Conservation (phyloP, 257 asterid genomes). For the Eustoma russellianum region DNA sequence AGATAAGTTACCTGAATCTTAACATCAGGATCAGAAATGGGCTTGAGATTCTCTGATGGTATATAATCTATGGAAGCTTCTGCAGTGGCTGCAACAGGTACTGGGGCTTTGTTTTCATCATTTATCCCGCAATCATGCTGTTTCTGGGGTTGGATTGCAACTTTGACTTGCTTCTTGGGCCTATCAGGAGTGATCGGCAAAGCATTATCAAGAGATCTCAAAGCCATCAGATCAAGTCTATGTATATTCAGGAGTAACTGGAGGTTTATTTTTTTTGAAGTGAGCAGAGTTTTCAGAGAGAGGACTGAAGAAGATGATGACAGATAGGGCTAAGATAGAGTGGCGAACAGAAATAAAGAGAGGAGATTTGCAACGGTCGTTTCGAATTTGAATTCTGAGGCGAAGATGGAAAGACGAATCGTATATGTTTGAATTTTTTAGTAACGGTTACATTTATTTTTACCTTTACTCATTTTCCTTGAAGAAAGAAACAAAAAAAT, state of each 20-base stretch:
- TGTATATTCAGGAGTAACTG: not conserved
- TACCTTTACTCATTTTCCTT: not conserved
- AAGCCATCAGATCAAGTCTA: constrained; percentile 44
- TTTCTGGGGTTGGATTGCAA: constrained; percentile 24
- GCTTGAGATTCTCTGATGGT: constrained; percentile 52
- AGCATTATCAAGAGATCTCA: constrained; percentile 75
- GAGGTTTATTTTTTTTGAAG: no score
- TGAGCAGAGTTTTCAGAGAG: no score
- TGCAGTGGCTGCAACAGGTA: constrained; percentile 14
- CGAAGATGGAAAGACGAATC: not conserved
- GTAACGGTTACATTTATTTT: constrained; percentile 37
- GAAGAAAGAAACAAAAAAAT: no score
- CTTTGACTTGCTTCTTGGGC: constrained; percentile 71
- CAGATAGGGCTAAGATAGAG: constrained; percentile 7
- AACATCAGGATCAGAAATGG: constrained; percentile 50
- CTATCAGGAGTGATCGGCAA: constrained; percentile 51
- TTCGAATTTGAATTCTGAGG: constrained; percentile 38
- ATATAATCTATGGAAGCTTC: constrained; percentile 73
- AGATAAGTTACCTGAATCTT: constrained; percentile 43
- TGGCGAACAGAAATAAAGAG: constrained; percentile 10
- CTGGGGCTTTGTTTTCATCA: constrained; percentile 64
- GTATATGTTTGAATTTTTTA: constrained; percentile 3
- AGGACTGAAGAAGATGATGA: constrained; percentile 1
- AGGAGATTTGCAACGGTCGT: constrained; percentile 58
- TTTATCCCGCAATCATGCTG: constrained; percentile 41